Conservation (phyloP, 2,329 filamentous ascomycete genomes). For the Fusarium cyanostomum region DNA sequence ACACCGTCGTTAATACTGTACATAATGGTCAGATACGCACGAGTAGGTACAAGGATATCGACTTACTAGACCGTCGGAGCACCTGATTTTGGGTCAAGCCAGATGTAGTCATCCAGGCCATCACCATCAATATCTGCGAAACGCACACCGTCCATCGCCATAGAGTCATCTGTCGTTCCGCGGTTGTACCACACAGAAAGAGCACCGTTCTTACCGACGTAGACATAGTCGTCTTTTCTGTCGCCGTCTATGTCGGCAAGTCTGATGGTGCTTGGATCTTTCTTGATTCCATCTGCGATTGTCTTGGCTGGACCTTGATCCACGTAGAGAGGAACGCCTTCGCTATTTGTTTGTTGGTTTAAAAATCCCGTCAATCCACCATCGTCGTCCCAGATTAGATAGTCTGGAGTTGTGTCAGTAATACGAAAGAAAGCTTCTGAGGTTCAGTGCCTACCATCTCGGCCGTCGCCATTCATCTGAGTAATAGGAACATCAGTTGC, state of each 20-base stretch:
- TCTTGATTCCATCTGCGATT: conserved; percentile 10
- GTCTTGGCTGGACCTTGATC: conserved; percentile 3
- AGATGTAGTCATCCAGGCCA: conserved; percentile 17
- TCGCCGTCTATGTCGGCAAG: conserved; percentile 36
- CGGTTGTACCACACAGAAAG: conserved; percentile 41
- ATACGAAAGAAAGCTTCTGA: neutral
- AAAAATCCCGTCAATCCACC: conserved; percentile 11
- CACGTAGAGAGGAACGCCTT: conserved; percentile 11
- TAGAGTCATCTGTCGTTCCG: neutral
- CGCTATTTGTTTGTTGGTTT: conserved; percentile 6
- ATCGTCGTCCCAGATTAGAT: conserved; percentile 20
- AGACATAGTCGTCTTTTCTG: conserved; percentile 31
- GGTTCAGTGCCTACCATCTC: conserved; percentile 6
- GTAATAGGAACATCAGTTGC: neutral
- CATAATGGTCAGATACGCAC: neutral
- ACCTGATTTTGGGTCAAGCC: conserved; percentile 5
- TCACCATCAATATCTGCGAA: conserved; percentile 26
- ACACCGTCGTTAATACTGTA: conserved; percentile 7
- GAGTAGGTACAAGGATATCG: too few relatives aligned
- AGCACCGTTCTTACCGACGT: conserved; percentile 18
- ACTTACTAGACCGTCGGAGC: conserved; percentile 12
- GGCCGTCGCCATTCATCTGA: conserved; percentile 16
- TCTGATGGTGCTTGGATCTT: conserved; percentile 13
- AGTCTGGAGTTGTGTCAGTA: neutral
- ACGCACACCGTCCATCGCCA: conserved; percentile 7